These are phyloP conservation scores for Collybia mongolica DNA, from an alignment of 768 basidiomycete species.

Conservation along the genomic window DNA sequence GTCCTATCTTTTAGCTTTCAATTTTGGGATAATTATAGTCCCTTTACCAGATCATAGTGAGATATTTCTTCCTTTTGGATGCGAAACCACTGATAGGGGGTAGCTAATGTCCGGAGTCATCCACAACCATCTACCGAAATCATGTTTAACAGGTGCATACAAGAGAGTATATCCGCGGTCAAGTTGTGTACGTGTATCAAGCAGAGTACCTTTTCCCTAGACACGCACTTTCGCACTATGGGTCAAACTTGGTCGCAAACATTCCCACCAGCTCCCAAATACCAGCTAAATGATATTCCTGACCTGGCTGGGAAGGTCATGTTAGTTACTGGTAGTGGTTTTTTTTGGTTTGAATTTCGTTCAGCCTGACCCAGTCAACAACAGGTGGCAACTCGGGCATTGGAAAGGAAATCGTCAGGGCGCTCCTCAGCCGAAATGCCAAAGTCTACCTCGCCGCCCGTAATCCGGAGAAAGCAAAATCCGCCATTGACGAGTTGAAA, in stretches of 20 bases:
- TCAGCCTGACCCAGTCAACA: not conserved
- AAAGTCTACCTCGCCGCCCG: slow-evolving; percentile 42
- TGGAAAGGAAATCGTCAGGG: slow-evolving; percentile 30
- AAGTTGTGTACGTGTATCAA: too few species aligned
- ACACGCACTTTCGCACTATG: not conserved
- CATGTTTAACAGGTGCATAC: too few species aligned
- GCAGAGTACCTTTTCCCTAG: too few species aligned
- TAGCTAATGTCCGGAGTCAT: too few species aligned
- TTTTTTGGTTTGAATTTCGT: not conserved
- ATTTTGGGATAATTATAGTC: too few species aligned
- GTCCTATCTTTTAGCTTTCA: too few species aligned
- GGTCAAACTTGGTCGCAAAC: not conserved
- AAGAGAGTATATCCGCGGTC: too few species aligned
- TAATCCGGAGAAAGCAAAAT: slow-evolving; percentile 26
- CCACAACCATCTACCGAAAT: too few species aligned
- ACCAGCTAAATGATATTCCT: slow-evolving; percentile 26
- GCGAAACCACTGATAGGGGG: too few species aligned
- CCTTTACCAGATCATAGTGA: too few species aligned
- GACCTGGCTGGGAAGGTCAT: slow-evolving; percentile 34
- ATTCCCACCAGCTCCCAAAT: slow-evolving; percentile 22
- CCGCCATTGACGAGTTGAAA: slow-evolving; percentile 32
- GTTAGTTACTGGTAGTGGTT: slow-evolving; percentile 25
- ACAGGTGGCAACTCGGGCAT: slow-evolving; percentile 38
- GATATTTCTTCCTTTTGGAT: too few species aligned
- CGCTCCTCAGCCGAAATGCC: slow-evolving; percentile 31